Conservation (phyloP, 257 asterid genomes). For the Haberlea rhodopensis region DNA sequence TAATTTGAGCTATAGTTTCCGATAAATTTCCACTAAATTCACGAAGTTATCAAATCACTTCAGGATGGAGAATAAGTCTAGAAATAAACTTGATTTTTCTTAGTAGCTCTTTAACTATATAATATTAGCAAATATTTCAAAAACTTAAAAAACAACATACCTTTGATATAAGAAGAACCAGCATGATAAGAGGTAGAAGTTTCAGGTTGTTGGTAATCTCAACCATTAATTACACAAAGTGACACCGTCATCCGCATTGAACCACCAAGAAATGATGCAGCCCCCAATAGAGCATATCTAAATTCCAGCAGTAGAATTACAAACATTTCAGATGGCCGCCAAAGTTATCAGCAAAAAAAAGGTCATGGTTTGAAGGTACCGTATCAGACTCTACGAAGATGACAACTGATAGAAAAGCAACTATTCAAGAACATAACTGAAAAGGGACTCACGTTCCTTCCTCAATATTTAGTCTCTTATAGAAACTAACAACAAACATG, state of each 20-base stretch:
- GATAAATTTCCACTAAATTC: too few relatives aligned
- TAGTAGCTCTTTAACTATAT: background rate
- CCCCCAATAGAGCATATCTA: conserved; percentile 96
- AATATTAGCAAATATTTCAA: conserved; percentile 13
- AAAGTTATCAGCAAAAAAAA: background rate
- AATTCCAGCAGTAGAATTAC: conserved; percentile 25
- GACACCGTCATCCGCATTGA: conserved; percentile 99
- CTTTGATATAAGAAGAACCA: conserved; percentile 98
- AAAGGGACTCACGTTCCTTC: conserved; percentile 91
- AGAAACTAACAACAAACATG: conserved; percentile 92
- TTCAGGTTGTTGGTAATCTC: conserved; percentile 93
- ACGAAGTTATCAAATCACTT: too few relatives aligned
- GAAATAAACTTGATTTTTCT: background rate
- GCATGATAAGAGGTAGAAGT: conserved; percentile 94
- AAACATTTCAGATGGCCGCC: conserved; percentile 14
- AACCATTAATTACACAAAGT: conserved; percentile 96
- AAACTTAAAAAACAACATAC: conserved; percentile 31
- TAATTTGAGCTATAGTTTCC: too few relatives aligned
- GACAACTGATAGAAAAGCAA: conserved; percentile 17
- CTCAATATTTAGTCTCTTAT: conserved; percentile 73
- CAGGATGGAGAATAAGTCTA: background rate
- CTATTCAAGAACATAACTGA: conserved; percentile 3
- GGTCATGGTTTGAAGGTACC: background rate
- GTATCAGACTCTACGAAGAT: conserved; percentile 1
- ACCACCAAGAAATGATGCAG: conserved; percentile 98